phyloP scores from a whole-genome alignment of 768 basidiomycete species.

The Trametes sanguinea region DNA sequence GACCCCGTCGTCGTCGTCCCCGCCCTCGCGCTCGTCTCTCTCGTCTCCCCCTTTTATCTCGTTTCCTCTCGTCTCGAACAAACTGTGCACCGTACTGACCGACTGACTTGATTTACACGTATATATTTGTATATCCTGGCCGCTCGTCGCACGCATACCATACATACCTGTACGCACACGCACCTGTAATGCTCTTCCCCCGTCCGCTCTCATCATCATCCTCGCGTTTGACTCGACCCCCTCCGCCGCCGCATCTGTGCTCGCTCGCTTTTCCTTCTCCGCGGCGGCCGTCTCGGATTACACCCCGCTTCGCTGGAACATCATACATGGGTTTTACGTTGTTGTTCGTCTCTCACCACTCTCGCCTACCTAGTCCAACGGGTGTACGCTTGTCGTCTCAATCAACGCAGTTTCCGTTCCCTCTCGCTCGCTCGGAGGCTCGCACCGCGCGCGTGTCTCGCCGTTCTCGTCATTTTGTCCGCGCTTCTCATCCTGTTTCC shows the following conservation, averaged over 20 bases:
- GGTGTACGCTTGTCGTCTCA: neutral
- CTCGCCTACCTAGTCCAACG: neutral
- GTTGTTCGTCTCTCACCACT: neutral
- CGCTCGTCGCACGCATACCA: constrained; percentile 13
- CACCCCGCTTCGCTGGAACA: neutral
- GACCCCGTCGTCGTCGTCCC: neutral
- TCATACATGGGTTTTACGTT: neutral
- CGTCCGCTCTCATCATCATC: too few species aligned
- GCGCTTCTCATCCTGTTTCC: neutral
- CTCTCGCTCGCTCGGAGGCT: neutral
- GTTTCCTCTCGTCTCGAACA: neutral
- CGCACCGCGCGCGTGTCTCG: too few species aligned
- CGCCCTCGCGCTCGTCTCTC: neutral
- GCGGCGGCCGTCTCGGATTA: neutral
- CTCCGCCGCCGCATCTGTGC: neutral
- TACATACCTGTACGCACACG: constrained; percentile 20
- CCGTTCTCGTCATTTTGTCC: too few species aligned
- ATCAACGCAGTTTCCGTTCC: neutral
- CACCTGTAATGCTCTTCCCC: constrained; percentile 10
- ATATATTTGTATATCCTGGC: constrained; percentile 15
- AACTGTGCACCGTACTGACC: neutral
- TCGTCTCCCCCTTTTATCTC: neutral
- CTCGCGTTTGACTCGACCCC: neutral
- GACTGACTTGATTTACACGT: constrained; percentile 15
- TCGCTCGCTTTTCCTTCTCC: neutral